A percentile compares a stretch with the other conserved stretches of the same genome.
phyloP scores from a whole-genome alignment of 1,284 basidiomycete species.

The Irpex rosettiformis region DNA sequence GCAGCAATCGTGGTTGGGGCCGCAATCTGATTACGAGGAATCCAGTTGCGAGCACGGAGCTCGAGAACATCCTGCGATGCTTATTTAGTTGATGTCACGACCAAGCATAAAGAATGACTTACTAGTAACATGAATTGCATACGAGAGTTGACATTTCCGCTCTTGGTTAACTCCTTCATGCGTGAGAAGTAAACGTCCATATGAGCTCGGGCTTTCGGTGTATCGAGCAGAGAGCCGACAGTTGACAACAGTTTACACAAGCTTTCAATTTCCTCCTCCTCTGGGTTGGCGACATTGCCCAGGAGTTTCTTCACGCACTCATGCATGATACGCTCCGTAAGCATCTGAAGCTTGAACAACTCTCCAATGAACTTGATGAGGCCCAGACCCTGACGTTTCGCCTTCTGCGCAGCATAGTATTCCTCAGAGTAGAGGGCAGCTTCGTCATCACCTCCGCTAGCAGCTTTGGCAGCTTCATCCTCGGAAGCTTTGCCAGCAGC shows the following conservation, averaged over 20 bases:
- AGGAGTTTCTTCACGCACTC: constrained; percentile 95
- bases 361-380: constrained; percentile 98
- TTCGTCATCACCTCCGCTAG: constrained; percentile 47
- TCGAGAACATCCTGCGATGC: constrained; percentile 62
- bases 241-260: constrained; percentile 92
- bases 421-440: constrained; percentile 88
- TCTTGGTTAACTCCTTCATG: constrained; percentile 81
- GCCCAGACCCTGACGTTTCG: constrained; percentile 95
- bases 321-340: constrained; percentile 94
- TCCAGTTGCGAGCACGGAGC: constrained; percentile 82
- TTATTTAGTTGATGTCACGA: constrained; percentile 3
- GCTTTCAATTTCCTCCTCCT: constrained; percentile 97
- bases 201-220: constrained; percentile 73
- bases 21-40: constrained; percentile 65
- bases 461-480: constrained; percentile 60
- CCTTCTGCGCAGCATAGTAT: constrained; percentile 96
- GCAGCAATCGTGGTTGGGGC: constrained; percentile 90
- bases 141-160: constrained; percentile 74
- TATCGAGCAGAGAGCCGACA: constrained; percentile 83
- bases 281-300: constrained; percentile 88
- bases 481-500: constrained; percentile 36
- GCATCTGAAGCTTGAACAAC: constrained; percentile 95
- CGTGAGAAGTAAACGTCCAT: constrained; percentile 94
- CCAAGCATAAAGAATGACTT: constrained; percentile 23
- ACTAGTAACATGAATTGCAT: constrained; percentile 97